Evolutionary conservation across 163 green algal species (phyloP).

Genomic region (Volvox carteri): DNA sequence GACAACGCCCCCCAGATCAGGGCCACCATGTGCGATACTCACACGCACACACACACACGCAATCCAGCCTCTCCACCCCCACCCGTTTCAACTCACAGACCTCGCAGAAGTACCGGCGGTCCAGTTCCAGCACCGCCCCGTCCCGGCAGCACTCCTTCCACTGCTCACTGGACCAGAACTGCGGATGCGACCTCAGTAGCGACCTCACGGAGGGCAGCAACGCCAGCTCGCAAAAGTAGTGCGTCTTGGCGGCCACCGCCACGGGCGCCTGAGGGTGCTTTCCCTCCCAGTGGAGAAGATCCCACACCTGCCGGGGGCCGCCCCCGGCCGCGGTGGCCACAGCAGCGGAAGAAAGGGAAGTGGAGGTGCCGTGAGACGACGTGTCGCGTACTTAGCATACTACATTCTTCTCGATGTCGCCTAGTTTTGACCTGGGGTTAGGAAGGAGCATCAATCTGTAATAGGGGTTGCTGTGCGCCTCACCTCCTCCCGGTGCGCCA

Average conservation of each 20-base stretch:
- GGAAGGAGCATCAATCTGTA: too few species aligned
- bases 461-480: too few species aligned
- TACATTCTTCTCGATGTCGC: too few species aligned
- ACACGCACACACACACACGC: too few species aligned
- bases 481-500: conserved; percentile 59
- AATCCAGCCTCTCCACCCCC: too few species aligned
- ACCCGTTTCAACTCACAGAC: too few species aligned
- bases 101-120: conserved; percentile 52
- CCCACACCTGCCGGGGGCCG: conserved; percentile 66
- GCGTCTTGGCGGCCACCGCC: conserved; percentile 77
- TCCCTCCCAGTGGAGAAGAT: conserved; percentile 71
- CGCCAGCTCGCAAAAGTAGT: conserved; percentile 84
- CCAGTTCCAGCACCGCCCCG: conserved; percentile 68
- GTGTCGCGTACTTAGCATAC: too few species aligned
- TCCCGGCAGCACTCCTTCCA: conserved; percentile 46
- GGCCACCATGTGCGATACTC: too few species aligned
- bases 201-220: conserved; percentile 50
- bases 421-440: too few species aligned
- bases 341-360: neutral
- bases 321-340: neutral
- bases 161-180: conserved; percentile 52
- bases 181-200: conserved; percentile 21
- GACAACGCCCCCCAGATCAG: too few species aligned
- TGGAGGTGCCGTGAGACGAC: too few species aligned
- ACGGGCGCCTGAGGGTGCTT: conserved; percentile 78